Base-by-base conservation (phyloP, 2,329 filamentous ascomycete genomes). In the Dothideomycetes sp. region DNA sequence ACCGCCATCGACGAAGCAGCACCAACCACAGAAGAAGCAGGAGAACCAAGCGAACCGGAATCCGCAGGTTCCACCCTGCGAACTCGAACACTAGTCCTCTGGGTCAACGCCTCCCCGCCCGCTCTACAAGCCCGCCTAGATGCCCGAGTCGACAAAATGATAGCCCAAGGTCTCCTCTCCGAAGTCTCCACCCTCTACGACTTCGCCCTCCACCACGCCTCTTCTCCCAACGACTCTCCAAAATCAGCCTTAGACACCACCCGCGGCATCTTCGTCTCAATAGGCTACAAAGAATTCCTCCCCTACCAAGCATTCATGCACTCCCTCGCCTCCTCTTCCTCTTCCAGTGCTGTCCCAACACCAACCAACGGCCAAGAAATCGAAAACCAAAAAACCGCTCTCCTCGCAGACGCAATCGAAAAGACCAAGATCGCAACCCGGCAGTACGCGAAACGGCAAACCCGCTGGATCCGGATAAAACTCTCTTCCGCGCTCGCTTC, bases 221-320 rank as follows among this genome's bases (percentile, higher is more conserved):
- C n/a, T n/a, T n/a, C n/a, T n/a, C n/a, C n/a, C n/a, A n/a, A n/a
- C 55, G 63, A 0, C 52, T 63, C 2, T n/a, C n/a, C n/a, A n/a
- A 80, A 77, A 0, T 59, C 67, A 2, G 47, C 59, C 0, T 61
- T 91, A 2, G 86, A 96, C 53, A 71, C 77, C 47, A 83, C 75
- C 1, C 77, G 79, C 38, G 93, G 91, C 0, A 93, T 98, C 32
- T 98, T 89, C 87, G 83, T 94, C 38, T 91, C 88, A 1, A 98
- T 98, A 45, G 91, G 91, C 1, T 95, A 87, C 62, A 95, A 93
- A 57, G 86, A 98, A 55, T 82, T 96, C 54, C 73, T 83, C 42
- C 70, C 75, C 0, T 94, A 87, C 52, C 63, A 88, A 16, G 31
- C 45, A 9, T 59, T 58, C 4, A 45, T 62, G 3, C 14, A 45